Evolutionary conservation across 164 flowering plant genomes (phyloP).

Genomic region (Vitis rotundifolia): DNA sequence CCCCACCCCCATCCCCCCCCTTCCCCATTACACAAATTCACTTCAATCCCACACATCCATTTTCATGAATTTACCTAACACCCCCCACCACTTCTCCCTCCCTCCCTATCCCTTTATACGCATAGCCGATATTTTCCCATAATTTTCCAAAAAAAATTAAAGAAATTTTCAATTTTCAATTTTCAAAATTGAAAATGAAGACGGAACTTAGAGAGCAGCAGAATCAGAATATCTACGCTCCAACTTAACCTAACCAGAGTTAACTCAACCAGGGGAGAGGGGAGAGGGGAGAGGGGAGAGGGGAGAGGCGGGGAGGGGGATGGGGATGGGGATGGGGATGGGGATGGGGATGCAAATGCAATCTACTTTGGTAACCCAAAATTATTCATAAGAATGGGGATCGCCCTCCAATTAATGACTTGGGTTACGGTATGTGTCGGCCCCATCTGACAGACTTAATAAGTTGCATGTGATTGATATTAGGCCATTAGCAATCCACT

Average conservation of each 20-base stretch:
- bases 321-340: too few species aligned
- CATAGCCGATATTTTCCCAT: not conserved
- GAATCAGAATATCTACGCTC: conserved; percentile 30
- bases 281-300: too few species aligned
- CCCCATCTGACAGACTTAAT: conserved; percentile 18
- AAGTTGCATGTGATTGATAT: conserved; percentile 26
- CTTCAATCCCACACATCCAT: too few species aligned
- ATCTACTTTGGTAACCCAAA: not conserved
- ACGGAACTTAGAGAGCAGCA: not conserved
- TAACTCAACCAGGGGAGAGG: conserved; percentile 7
- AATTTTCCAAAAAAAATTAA: not conserved
- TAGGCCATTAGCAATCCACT: too few species aligned
- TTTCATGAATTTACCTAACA: too few species aligned
- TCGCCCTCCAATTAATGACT: not conserved
- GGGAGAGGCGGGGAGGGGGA: too few species aligned
- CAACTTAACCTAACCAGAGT: conserved; percentile 8
- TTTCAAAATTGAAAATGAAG: not conserved
- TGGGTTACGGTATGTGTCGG: conserved; percentile 21
- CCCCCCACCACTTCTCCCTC: too few species aligned
- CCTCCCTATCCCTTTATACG: too few species aligned
- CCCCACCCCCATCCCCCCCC: too few species aligned
- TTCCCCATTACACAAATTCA: too few species aligned
- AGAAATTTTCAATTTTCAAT: not conserved
- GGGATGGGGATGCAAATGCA: not conserved
- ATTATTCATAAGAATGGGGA: not conserved